These are phyloP conservation scores for Rhypophila decipiens DNA, from an alignment of 495 filamentous ascomycete genomes.

Conservation along the genomic window DNA sequence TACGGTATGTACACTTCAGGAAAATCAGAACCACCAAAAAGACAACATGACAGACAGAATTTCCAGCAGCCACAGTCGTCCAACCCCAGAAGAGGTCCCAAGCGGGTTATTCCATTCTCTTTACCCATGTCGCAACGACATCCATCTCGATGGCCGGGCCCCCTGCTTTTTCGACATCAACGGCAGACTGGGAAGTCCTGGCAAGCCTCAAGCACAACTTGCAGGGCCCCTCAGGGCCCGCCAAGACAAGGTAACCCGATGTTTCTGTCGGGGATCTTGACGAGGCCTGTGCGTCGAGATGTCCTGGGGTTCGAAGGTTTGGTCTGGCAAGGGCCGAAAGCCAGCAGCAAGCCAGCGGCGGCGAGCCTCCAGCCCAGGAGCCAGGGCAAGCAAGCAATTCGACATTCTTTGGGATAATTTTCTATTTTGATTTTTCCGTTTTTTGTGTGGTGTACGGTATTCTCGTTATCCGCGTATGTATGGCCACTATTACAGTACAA, in stretches of 20 bases:
- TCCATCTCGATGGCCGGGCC: background rate
- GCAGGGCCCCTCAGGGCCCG: constrained; percentile 8
- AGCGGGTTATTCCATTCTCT: too few species aligned
- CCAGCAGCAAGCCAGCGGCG: background rate
- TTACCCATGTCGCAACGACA: too few species aligned
- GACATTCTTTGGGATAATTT: too few species aligned
- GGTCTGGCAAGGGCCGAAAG: background rate
- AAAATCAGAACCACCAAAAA: too few species aligned
- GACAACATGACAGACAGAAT: background rate
- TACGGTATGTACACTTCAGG: too few species aligned
- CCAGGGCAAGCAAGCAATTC: too few species aligned
- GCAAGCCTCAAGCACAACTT: constrained; percentile 17
- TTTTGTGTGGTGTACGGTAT: too few species aligned
- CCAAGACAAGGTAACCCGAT: constrained; percentile 11
- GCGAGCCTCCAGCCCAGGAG: background rate
- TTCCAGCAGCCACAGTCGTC: too few species aligned
- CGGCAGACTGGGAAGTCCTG: constrained; percentile 19
- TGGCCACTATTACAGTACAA: too few species aligned
- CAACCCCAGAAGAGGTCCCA: too few species aligned
- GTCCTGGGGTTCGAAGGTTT: background rate
- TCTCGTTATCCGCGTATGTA: too few species aligned
- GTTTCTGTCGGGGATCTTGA: constrained; percentile 1
- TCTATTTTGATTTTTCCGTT: too few species aligned
- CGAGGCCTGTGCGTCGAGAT: constrained; percentile 28
- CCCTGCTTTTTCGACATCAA: constrained; percentile 15